These are phyloP conservation scores for Termitomyces sp. DNA, from an alignment of 768 basidiomycete species.

Conservation along the genomic window DNA sequence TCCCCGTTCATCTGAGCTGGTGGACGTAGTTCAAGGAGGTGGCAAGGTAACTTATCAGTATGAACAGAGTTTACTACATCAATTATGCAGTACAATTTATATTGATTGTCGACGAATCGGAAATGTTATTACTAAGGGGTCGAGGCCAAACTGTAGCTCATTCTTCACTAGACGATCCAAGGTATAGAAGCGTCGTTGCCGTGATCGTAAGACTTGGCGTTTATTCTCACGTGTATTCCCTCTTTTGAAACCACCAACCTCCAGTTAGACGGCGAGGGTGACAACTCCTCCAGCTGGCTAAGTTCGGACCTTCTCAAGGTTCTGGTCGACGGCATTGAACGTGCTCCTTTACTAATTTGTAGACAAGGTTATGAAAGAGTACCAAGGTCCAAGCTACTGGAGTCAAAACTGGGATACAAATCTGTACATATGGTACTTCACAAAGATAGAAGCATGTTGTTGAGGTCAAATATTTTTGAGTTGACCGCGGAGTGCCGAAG, in stretches of 20 bases:
- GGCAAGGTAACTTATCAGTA: not conserved
- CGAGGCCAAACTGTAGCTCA: not conserved
- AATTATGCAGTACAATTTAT: too few relatives aligned
- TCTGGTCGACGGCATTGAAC: not conserved
- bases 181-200: not conserved
- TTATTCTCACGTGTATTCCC: not conserved
- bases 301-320: not conserved
- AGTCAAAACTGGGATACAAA: not conserved
- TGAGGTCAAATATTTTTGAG: not conserved
- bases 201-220: not conserved
- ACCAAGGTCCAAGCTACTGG: not conserved
- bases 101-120: not conserved
- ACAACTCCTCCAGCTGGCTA: not conserved
- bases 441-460: not conserved
- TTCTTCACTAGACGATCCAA: not conserved
- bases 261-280: too few relatives aligned
- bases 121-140: not conserved
- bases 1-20: not conserved
- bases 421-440: not conserved
- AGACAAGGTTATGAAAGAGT: not conserved
- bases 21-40: not conserved
- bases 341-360: not conserved
- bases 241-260: not conserved
- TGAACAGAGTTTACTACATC: not conserved
- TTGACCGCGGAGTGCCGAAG: constrained; percentile 7